Evolutionary conservation across 768 basidiomycete species (phyloP), one percentile per base, ranked within the genome.

Genomic region (Chalciporus piperatus): DNA sequence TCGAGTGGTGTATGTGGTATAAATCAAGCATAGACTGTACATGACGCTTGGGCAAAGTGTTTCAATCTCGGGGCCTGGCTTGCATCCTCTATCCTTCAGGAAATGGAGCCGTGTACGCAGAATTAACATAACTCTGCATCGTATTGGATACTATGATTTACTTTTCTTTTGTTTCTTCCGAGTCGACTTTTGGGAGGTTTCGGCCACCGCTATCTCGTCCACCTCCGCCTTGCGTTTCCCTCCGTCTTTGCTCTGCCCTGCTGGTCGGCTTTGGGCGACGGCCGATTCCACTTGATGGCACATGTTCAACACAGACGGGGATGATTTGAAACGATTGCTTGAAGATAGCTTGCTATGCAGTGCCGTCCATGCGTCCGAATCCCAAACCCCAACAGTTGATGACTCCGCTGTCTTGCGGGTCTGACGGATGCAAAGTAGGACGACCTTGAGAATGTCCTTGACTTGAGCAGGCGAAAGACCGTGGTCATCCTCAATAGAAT

Each of bases 401-500:
- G 68, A 51, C 27, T 60, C 43, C 76, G 62, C 8, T 78, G 76
- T 49, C 81, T 83, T 52, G 53, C 51, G 66, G 1, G 84, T 81
- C 52, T 84, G 82, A 47, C 90, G 83, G n/a, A 84, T 73, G 44
- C 81, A 80, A 17, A 76, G 62, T 23, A 90, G 70, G 0, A 75
- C 84, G 46, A 89, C 69, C 68, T 90, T 94, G 50, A 92, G 66
- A 17, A 92, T 65, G n/a, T 89, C 87, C 69, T 92, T 96, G 61
- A 87, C 62, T 55, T 92, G 88, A 1, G 80, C 65, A 2, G 85
- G 74, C 14, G 80, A 83, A 39, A 85, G 65, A 10, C 72, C 60
- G 37, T 63, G 56, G 22, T 74, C 70, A 23, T 79, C 75, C 5
- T 75, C 71, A 56, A 82, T 80, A 6, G 84, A 78, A 13, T 69